These are phyloP conservation scores for Fusarium euwallaceae DNA, from an alignment of 2,329 filamentous ascomycete species.

Conservation along the genomic window DNA sequence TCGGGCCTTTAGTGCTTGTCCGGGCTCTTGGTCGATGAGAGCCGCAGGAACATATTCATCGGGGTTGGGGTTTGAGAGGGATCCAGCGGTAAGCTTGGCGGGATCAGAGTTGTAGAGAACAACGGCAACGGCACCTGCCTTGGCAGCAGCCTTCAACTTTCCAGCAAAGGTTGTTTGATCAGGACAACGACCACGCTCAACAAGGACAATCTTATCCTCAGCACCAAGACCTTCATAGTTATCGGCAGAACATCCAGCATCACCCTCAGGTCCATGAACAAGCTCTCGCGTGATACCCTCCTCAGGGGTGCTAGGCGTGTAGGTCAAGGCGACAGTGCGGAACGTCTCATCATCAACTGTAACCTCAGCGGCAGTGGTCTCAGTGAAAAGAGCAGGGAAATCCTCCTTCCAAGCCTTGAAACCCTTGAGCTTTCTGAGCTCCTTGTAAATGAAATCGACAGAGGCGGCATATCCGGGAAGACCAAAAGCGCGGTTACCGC, in stretches of 20 bases:
- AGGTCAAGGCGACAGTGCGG: constrained; percentile 47
- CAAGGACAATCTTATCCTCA: constrained; percentile 49
- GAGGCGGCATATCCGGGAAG: constrained; percentile 53
- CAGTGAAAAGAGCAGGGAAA: constrained; percentile 46
- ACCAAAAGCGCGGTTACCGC: constrained; percentile 50
- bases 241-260: constrained; percentile 40
- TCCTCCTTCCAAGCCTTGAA: constrained; percentile 49
- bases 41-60: constrained; percentile 47
- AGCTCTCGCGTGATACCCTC: constrained; percentile 47
- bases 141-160: constrained; percentile 47
- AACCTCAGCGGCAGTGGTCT: constrained; percentile 40
- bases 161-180: constrained; percentile 50
- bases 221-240: constrained; percentile 47
- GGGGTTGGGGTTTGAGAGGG: constrained; percentile 44
- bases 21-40: constrained; percentile 49
- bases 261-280: constrained; percentile 45
- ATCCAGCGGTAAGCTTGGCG: constrained; percentile 48
- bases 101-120: constrained; percentile 50
- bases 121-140: constrained; percentile 48
- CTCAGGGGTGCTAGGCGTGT: constrained; percentile 49
- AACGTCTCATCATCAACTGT: constrained; percentile 44
- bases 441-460: constrained; percentile 47
- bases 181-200: constrained; percentile 49
- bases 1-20: constrained; percentile 45
- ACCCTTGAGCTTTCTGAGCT: constrained; percentile 46